phyloP scores from a whole-genome alignment of 331 rosid genomes.

The Quercus phellos region DNA sequence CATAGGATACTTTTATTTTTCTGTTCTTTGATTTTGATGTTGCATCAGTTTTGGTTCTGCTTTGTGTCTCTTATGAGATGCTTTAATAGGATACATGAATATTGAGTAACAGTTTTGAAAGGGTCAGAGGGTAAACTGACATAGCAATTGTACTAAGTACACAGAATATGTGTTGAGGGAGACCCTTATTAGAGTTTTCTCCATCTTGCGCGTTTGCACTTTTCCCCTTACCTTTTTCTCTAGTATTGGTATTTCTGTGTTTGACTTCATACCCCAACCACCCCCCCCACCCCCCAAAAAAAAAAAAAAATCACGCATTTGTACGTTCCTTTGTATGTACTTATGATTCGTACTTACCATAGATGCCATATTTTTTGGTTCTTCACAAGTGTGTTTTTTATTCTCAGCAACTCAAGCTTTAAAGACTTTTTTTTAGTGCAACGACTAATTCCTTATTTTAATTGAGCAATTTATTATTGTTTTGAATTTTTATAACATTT shows the following conservation, averaged over 20 bases:
- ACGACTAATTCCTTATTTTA: neutral
- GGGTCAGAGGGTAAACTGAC: neutral
- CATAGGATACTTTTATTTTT: no score
- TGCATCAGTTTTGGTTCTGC: no score
- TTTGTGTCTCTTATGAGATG: neutral
- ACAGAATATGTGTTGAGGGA: no score
- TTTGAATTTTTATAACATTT: neutral
- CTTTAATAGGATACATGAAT: neutral
- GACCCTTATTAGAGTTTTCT: neutral
- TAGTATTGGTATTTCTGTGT: neutral
- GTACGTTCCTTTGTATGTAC: neutral
- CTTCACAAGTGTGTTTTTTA: neutral
- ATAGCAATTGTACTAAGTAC: neutral
- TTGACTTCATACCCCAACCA: neutral
- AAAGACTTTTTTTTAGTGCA: neutral
- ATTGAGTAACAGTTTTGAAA: neutral
- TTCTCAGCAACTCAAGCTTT: neutral
- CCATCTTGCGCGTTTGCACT: neutral
- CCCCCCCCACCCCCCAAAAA: no score
- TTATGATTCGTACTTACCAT: neutral
- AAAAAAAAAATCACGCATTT: neutral
- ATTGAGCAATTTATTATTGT: neutral
- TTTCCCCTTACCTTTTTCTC: neutral
- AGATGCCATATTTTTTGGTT: neutral
- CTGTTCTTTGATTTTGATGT: no score